phyloP scores from a whole-genome alignment of 306 rosid genomes.

The Trichosanthes cucumerina region DNA sequence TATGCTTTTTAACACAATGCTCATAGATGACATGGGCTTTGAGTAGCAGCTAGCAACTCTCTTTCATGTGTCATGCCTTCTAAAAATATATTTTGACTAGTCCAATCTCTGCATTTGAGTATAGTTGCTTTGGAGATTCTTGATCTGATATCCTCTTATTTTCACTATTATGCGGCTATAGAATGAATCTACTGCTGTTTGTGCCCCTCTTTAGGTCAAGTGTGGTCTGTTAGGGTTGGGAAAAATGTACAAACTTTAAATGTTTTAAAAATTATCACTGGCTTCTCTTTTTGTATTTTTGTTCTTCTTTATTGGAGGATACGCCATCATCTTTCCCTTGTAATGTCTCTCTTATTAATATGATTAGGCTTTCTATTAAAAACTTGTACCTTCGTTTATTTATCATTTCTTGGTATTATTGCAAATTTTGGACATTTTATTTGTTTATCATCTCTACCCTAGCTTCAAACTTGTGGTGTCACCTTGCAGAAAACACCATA shows the following conservation, averaged over 20 bases:
- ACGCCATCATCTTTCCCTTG: neutral
- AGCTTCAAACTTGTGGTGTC: slow-evolving; percentile 6
- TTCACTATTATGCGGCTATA: neutral
- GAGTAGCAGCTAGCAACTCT: neutral
- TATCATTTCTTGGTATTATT: neutral
- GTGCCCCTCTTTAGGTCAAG: neutral
- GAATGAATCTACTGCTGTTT: neutral
- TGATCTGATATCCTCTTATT: neutral
- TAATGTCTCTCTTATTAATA: neutral
- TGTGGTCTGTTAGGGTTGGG: neutral
- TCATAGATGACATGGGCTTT: neutral
- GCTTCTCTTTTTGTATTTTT: neutral
- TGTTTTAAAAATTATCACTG: neutral
- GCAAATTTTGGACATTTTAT: neutral
- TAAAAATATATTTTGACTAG: neutral
- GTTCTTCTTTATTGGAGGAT: neutral
- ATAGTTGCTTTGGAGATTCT: neutral
- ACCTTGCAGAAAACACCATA: slow-evolving; percentile 56
- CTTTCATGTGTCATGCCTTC: neutral
- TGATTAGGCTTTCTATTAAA: neutral
- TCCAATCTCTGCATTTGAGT: neutral
- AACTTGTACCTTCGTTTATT: neutral
- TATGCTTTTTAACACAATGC: neutral
- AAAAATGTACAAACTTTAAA: neutral
- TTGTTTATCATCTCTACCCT: neutral